Conservation (phyloP, 2,329 filamentous ascomycete species). For the Xylariaceae sp. region DNA sequence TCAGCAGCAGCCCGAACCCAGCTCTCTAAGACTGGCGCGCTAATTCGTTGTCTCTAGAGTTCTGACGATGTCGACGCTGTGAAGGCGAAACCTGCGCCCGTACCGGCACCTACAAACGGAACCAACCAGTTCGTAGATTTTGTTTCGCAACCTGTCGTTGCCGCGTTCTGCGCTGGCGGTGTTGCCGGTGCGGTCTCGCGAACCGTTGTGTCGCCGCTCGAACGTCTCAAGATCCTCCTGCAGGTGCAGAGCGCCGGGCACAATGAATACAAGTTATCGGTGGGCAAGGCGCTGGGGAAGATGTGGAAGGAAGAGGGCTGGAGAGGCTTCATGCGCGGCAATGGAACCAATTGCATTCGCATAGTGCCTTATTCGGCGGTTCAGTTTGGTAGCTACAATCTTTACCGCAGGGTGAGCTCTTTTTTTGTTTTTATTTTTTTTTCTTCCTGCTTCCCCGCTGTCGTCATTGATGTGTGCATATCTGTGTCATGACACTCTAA, state of each 20-base stretch:
- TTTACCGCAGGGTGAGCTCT: conserved; percentile 78
- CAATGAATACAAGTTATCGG: conserved; percentile 88
- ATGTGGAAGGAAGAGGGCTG: conserved; percentile 98
- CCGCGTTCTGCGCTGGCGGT: conserved; percentile 90
- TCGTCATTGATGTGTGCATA: neutral
- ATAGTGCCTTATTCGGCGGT: conserved; percentile 98
- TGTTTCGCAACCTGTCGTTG: conserved; percentile 76
- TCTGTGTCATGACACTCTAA: neutral
- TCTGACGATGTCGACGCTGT: conserved; percentile 25
- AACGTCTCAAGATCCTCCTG: conserved; percentile 95
- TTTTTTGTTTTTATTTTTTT: conserved; percentile 12
- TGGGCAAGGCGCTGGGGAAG: conserved; percentile 81
- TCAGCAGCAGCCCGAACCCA: neutral
- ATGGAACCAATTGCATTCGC: conserved; percentile 96
- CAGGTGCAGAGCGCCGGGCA: conserved; percentile 88
- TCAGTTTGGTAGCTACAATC: conserved; percentile 96
- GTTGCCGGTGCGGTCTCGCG: conserved; percentile 94
- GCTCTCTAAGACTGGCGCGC: conserved; percentile 4
- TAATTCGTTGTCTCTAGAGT: conserved; percentile 21
- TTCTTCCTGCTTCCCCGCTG: neutral
- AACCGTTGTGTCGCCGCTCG: conserved; percentile 92
- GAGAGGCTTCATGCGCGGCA: conserved; percentile 95
- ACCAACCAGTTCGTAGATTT: conserved; percentile 39
- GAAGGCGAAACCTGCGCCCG: conserved; percentile 30
- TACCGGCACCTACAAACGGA: conserved; percentile 16